Evolutionary conservation across 305 asterid genomes (phyloP), one percentile per base, ranked within the genome.

Genomic region (Ajuga reptans): DNA sequence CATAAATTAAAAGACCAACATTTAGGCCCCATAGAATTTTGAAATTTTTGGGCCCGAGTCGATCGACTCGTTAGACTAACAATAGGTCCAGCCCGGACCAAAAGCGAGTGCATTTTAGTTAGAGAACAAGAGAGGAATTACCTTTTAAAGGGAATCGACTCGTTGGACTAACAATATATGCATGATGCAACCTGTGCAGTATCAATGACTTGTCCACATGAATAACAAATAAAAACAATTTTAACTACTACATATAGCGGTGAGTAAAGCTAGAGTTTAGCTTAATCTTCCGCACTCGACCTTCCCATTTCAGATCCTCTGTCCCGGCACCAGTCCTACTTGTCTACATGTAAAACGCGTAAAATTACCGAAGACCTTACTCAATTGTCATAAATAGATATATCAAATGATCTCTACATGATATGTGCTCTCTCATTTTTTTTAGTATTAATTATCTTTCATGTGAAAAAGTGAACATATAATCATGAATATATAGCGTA

Each of bases 181-280:
- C 1, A 21, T 21, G 27, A 21, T 65, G 47, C 64, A 16, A 64
- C 47, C 21, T 69, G 68, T 52, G 73, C 37, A 68, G 21, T 57
- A 49, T 17, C 56, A 60, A 71, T 68, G 58, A 66, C 65, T 45
- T 50, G 54, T 51, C 51, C 4, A 53, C 4, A 65, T 21, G 27
- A 9, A 49, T 60, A 61, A 59, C 71, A 67, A 69, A 34, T 73
- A 73, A 21, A 54, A 62, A 42, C 45, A 49, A 15, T 4, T 5
- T 15, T 7, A 16, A 12, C 29, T 49, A 11, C 57, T 31, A 31
- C 5, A 41, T 61, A 59, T 18, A 10, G 39, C 37, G 69, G 74
- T 69, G 75, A 75, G 69, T 49, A 73, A 76, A 72, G 74, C 68
- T 65, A 55, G 66, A 74, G 46, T 65, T 43, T 56, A 72, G 77